Evolutionary conservation across 768 basidiomycete species (phyloP), one percentile per base, ranked within the genome.

Genomic region (Boletus reticuloceps): DNA sequence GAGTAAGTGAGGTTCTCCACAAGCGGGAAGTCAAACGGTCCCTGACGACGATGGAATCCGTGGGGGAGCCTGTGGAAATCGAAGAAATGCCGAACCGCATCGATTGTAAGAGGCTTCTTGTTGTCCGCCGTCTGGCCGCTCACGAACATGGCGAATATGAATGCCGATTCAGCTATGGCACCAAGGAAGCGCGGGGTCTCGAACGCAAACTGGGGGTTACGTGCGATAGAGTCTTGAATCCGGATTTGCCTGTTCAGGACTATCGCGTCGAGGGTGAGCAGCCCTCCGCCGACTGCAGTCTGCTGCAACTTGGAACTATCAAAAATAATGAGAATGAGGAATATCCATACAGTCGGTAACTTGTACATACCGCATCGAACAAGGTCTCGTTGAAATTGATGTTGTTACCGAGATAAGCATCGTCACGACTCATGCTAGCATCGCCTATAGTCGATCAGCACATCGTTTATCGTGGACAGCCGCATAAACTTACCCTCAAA

Each of bases 321-420:
- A 16, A 37, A 37, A 5, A n/a, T 7, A 8, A 29, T 29, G 36
- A 14, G 12, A 12, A 37, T 29, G 9, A 16, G 36, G 16, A 37
- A 37, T 37, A 16, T 29, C 2, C 36, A 37, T 6, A 12, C 5
- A 16, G 13, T 16, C 27, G 27, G 36, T 37, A 37, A 37, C 36
- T 13, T n/a, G 17, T 8, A 39, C 51, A 7, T 44, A 51, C 64
- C 50, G 58, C 46, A 16, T 60, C 50, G n/a, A 65, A 65, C 50
- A 66, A 39, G 6, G 62, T 65, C 49, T 67, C 65, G 10, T 67
- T 67, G 52, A 67, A 64, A 19, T 19, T 51, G 16, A 13, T 58
- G 40, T 64, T 64, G 45, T 65, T 20, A 3, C 64, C 62, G 13
- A 65, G 64, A 22, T 56, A 64, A 48, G 22, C 60, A 22, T 64